phyloP scores from a whole-genome alignment of 2,329 filamentous ascomycete genomes.

The Clonostachys chloroleuca region DNA sequence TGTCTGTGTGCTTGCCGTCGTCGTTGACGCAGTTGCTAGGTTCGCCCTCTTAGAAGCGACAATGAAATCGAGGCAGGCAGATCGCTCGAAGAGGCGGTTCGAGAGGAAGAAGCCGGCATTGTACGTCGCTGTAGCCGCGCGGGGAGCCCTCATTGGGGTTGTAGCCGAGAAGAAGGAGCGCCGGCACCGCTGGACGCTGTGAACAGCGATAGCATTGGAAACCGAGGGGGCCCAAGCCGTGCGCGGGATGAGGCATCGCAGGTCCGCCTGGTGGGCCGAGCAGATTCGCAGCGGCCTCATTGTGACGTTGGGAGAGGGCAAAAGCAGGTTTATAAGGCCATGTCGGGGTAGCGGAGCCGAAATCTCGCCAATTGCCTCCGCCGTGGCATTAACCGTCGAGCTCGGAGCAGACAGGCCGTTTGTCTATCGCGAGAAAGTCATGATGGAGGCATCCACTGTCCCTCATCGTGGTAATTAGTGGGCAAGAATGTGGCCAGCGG shows the following conservation, averaged over 20 bases:
- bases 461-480: no score
- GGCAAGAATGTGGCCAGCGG: no score
- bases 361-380: no score
- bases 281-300: constrained; percentile 2
- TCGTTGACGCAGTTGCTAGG: constrained; percentile 16
- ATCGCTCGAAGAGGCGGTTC: constrained; percentile 27
- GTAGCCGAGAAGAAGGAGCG: constrained; percentile 1
- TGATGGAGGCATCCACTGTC: no score
- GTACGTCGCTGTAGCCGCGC: background rate
- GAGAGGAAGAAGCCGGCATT: constrained; percentile 24
- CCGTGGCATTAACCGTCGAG: no score
- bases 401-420: no score
- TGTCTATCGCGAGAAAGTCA: no score
- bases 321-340: background rate
- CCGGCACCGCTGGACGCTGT: background rate
- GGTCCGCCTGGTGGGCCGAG: constrained; percentile 1
- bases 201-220: no score
- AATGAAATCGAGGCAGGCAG: constrained; percentile 27
- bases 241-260: constrained; percentile 1
- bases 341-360: no score
- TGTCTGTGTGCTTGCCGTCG: constrained; percentile 11
- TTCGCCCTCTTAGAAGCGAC: constrained; percentile 5
- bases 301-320: background rate
- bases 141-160: background rate
- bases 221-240: background rate